Percentiles rank a stretch among this genome's conserved stretches.
phyloP scores from a whole-genome alignment of 2,329 filamentous ascomycete species.

The Fusarium neocosmosporiellum region DNA sequence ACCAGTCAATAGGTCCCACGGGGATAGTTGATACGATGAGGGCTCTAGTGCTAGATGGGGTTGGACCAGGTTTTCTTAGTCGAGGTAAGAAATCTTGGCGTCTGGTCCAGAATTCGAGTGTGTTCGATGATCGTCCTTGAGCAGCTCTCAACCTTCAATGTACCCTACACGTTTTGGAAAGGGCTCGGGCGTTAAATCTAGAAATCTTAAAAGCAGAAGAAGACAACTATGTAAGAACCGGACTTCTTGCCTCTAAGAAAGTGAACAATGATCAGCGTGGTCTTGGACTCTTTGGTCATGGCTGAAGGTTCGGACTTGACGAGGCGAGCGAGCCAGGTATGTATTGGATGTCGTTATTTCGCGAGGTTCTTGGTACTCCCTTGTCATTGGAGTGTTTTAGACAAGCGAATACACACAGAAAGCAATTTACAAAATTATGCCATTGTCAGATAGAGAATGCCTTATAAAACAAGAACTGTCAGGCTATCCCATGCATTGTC shows the following conservation, averaged over 20 bases:
- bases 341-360: neutral
- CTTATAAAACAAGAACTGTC: neutral
- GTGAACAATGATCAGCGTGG: neutral
- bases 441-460: neutral
- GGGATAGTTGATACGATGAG: too few species aligned
- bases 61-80: neutral
- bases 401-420: neutral
- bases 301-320: neutral
- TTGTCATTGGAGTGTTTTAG: neutral
- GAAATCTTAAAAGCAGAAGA: neutral
- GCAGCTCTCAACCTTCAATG: neutral
- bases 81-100: neutral
- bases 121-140: neutral
- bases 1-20: too few species aligned
- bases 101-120: neutral
- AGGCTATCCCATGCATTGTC: neutral
- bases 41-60: too few species aligned
- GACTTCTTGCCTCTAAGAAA: neutral
- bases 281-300: neutral
- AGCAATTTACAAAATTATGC: neutral
- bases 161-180: neutral
- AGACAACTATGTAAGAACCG: neutral
- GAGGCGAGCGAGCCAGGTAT: neutral
- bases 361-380: neutral
- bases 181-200: neutral